Evolutionary conservation across 768 basidiomycete genomes (phyloP).

Genomic region (Leccinum ochraceum): DNA sequence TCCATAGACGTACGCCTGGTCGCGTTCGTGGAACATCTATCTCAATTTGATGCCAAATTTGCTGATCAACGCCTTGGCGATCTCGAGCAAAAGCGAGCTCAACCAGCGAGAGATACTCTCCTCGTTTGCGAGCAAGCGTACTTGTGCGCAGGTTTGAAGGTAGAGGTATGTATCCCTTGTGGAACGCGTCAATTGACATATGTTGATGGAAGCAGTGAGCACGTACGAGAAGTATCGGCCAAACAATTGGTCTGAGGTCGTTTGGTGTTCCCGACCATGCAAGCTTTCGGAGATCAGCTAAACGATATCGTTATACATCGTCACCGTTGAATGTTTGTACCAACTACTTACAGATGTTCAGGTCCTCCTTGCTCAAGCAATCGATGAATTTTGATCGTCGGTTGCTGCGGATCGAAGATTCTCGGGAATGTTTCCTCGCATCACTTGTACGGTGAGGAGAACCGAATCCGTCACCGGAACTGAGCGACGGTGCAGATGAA

Average conservation of each 20-base stretch:
- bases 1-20: conserved; percentile 90
- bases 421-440: conserved; percentile 64
- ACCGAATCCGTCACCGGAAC: conserved; percentile 10
- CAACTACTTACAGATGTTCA: conserved; percentile 70
- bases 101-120: conserved; percentile 89
- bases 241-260: conserved; percentile 87
- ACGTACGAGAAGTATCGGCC: conserved; percentile 91
- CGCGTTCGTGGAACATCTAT: conserved; percentile 97
- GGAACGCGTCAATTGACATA: conserved; percentile 8
- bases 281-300: conserved; percentile 84
- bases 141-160: conserved; percentile 71
- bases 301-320: conserved; percentile 6
- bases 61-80: conserved; percentile 84
- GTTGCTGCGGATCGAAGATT: conserved; percentile 77
- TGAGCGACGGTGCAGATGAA: conserved; percentile 4
- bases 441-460: conserved; percentile 28
- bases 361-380: conserved; percentile 72
- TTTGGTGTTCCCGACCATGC: conserved; percentile 93
- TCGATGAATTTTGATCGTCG: conserved; percentile 80
- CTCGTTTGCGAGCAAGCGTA: conserved; percentile 85
- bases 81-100: conserved; percentile 88
- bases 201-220: neutral
- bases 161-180: conserved; percentile 89
- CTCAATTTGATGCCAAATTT: conserved; percentile 99
- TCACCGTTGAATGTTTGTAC: neutral